Evolutionary conservation across 2,329 filamentous ascomycete species (phyloP).

Genomic region (Dendryphion nanum): DNA sequence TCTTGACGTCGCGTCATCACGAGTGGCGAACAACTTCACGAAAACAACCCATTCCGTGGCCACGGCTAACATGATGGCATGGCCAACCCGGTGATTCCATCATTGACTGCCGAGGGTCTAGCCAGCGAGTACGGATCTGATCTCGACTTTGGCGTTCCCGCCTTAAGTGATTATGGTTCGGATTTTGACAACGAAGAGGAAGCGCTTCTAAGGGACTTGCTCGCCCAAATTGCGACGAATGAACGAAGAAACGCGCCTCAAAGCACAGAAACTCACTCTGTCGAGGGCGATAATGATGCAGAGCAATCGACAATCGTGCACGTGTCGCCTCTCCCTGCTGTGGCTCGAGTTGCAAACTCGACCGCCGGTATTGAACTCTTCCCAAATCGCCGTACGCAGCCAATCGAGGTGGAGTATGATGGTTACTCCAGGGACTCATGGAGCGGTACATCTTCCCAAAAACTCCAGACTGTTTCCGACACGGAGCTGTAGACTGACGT

Average conservation of each 20-base stretch:
- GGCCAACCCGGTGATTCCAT: conserved; percentile 11
- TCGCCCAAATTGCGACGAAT: conserved; percentile 45
- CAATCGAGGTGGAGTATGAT: conserved; percentile 46
- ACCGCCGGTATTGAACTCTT: too few species aligned
- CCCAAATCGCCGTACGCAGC: conserved; percentile 13
- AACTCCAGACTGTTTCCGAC: too few species aligned
- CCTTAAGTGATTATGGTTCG: conserved; percentile 62
- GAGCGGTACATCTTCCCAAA: too few species aligned
- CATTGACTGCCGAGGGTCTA: conserved; percentile 8
- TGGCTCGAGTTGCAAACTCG: background rate
- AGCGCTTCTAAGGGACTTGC: conserved; percentile 51
- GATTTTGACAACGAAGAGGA: conserved; percentile 56
- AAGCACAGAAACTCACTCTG: too few species aligned
- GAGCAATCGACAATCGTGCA: conserved; percentile 4
- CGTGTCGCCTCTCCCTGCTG: conserved; percentile 2
- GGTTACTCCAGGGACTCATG: conserved; percentile 34
- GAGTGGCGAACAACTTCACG: too few species aligned
- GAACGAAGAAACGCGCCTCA: too few species aligned
- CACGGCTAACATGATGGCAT: conserved; percentile 29
- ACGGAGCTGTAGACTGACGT: too few species aligned
- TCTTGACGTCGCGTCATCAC: too few species aligned
- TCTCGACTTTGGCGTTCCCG: conserved; percentile 45
- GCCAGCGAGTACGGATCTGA: conserved; percentile 64
- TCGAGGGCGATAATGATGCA: too few species aligned
- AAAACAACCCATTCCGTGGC: too few species aligned